phyloP scores from a whole-genome alignment of 139 green algal species.

The Marvania coccoides region DNA sequence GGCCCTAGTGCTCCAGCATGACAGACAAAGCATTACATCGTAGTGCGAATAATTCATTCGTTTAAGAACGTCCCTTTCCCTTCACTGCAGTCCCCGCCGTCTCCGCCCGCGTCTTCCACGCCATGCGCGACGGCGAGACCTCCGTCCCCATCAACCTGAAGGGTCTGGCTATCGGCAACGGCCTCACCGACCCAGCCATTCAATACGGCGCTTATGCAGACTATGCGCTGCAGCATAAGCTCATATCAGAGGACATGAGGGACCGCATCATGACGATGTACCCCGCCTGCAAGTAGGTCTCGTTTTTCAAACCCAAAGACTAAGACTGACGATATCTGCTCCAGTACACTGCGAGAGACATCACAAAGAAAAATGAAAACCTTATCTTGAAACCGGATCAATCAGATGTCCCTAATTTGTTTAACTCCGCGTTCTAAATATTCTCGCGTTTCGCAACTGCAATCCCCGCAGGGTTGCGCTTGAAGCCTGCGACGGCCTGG shows the following conservation, averaged over 20 bases:
- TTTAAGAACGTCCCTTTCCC: too few relatives aligned
- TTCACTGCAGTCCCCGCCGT: slow-evolving; percentile 71
- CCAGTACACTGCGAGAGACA: too few relatives aligned
- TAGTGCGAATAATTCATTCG: too few relatives aligned
- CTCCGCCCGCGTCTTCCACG: slow-evolving; percentile 42
- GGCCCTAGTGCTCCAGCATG: too few relatives aligned
- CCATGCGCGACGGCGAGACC: slow-evolving; percentile 40
- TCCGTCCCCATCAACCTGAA: slow-evolving; percentile 32
- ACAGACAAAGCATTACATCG: too few relatives aligned
- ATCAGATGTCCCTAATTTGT: too few relatives aligned
- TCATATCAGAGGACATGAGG: slow-evolving; percentile 52
- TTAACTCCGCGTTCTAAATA: background rate
- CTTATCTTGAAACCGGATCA: too few relatives aligned
- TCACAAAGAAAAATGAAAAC: too few relatives aligned
- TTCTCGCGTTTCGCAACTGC: slow-evolving; percentile 46
- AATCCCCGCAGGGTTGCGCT: slow-evolving; percentile 42
- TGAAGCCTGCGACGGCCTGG: slow-evolving; percentile 28
- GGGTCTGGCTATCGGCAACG: slow-evolving; percentile 85
- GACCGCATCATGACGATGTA: slow-evolving; percentile 21
- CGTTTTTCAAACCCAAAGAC: too few relatives aligned
- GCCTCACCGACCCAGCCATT: slow-evolving; percentile 80
- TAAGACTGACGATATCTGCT: background rate
- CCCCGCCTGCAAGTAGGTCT: slow-evolving; percentile 21
- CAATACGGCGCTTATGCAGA: slow-evolving; percentile 85
- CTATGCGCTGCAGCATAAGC: slow-evolving; percentile 54